A percentile compares a stretch with the other conserved stretches of the same genome.
phyloP scores from a whole-genome alignment of 495 filamentous ascomycete genomes.

The Thermothielavioides terrestris region DNA sequence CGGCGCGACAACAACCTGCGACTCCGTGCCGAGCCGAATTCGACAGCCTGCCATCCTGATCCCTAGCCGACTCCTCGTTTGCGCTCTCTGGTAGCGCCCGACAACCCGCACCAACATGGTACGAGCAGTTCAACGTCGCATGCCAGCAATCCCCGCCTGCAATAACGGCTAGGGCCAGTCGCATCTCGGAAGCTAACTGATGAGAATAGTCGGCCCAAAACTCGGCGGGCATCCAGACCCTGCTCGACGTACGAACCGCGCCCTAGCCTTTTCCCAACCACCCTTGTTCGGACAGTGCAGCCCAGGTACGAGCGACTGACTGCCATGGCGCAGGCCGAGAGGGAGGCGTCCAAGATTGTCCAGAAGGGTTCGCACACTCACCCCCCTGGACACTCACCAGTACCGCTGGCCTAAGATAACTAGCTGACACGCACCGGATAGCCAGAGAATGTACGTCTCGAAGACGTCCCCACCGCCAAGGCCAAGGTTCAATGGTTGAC shows the following conservation, averaged over 20 bases:
- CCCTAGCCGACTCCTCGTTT: no score
- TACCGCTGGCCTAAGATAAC: background rate
- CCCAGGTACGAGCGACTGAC: no score
- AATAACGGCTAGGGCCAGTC: no score
- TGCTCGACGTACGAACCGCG: slow-evolving; percentile 76
- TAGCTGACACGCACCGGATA: slow-evolving; percentile 10
- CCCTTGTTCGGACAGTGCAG: no score
- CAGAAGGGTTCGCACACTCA: slow-evolving; percentile 60
- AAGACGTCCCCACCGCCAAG: background rate
- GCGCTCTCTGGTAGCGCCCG: no score
- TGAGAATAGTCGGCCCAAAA: slow-evolving; percentile 84
- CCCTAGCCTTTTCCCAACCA: background rate
- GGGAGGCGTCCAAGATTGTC: slow-evolving; percentile 98
- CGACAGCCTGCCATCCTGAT: no score
- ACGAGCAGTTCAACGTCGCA: background rate
- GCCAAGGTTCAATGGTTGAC: background rate
- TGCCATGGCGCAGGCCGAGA: slow-evolving; percentile 72
- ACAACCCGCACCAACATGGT: slow-evolving; percentile 9
- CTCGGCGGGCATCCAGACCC: slow-evolving; percentile 93
- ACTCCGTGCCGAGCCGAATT: no score
- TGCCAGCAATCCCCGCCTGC: no score
- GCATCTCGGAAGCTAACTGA: slow-evolving; percentile 7
- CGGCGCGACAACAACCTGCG: background rate
- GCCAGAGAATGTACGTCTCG: slow-evolving; percentile 36
- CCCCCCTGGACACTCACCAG: background rate